Base-by-base conservation (phyloP, 352 stramenopile genomes). In the Globisporangium paddicum region DNA sequence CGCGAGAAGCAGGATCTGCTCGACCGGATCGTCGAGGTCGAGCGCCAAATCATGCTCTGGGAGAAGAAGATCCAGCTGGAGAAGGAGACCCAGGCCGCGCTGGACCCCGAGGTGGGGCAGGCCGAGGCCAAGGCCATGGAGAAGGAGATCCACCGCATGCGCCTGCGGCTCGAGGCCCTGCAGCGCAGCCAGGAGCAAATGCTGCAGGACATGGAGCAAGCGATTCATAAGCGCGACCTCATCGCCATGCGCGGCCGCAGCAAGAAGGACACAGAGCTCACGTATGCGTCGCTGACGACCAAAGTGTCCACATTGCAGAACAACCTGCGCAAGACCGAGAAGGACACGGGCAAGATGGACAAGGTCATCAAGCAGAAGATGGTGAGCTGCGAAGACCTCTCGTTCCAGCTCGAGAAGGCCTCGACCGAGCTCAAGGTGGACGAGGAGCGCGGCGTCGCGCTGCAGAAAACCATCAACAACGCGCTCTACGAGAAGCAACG, bases 31-130 rank as follows among this genome's bases (percentile, higher is more conserved):
- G 73, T 96, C 41, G 90, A 98, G 51, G 74, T 85, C 7, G 95
- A 98, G 73, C 77, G 89, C 26, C 89, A 98, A 56, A 82, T 97
- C 64, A 90, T 97, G 79, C 69, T 97, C 5, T 98, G 92, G 95
- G 93, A 98, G 67, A 98, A 98, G 75, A 98, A 98, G 69, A 98
- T 98, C 63, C 84, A 98, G 68, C 68, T 98, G 0, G 96, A 98
- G 66, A 97, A 97, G 57, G 94, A 98, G 69, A 98, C 95, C 0
- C 90, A 98, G 66, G 89, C 85, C 19, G 90, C 93, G 10, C 68
- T 98, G 14, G 91, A 98, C 63, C 95, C 93, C 8, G 89, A 93
- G 41, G 89, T 97, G 40, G 93, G 94, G 28, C 87, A 96, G 49
- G 79, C 82, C 2, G 94, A 98, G 64, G 89, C 90, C 16, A 81